Conservation (phyloP, 768 basidiomycete genomes). For the Trametes maxima region DNA sequence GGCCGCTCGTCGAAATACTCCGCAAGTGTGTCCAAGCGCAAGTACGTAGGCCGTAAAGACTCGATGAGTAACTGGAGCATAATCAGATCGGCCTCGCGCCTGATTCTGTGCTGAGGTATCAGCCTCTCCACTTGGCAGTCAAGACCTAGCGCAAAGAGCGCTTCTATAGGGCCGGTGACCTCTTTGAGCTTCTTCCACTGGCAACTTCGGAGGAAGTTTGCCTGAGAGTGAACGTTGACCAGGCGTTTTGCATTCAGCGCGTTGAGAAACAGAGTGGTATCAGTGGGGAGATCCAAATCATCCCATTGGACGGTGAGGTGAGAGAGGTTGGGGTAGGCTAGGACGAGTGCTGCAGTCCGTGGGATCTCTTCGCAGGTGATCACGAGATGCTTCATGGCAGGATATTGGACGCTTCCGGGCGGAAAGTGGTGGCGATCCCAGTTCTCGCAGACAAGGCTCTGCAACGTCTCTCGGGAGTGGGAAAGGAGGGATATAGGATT, state of each 20-base stretch:
- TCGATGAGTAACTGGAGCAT: not conserved
- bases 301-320: not conserved
- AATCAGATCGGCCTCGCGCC: not conserved
- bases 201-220: not conserved
- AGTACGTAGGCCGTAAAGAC: not conserved
- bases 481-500: not conserved
- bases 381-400: not conserved
- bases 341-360: not conserved
- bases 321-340: not conserved
- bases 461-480: not conserved
- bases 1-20: not conserved
- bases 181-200: not conserved
- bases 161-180: not conserved
- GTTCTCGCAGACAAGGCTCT: not conserved
- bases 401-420: not conserved
- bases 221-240: not conserved
- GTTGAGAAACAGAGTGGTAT: not conserved
- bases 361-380: not conserved
- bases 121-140: not conserved
- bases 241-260: not conserved
- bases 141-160: not conserved
- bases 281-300: not conserved
- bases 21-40: not conserved
- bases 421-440: not conserved
- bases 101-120: not conserved